Percentiles rank a stretch among this genome's conserved stretches.
Evolutionary conservation across 2,329 filamentous ascomycete genomes (phyloP).

Genomic region (Hypoxylon sp.): DNA sequence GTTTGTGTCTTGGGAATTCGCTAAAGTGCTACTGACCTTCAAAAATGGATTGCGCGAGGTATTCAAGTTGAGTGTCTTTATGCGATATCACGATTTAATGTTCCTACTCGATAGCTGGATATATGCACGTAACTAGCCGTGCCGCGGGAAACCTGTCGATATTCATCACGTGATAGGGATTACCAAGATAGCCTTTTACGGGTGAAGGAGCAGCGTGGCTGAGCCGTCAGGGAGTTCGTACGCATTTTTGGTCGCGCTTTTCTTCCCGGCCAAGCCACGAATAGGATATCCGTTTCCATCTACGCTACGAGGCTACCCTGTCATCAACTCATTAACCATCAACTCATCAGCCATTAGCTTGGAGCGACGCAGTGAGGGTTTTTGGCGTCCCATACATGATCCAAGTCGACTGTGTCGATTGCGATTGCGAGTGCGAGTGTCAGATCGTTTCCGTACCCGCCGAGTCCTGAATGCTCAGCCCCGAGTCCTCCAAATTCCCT

Average conservation of each 20-base stretch:
- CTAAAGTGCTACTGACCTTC: no score
- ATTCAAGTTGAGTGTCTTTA: no score
- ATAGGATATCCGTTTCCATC: conserved; percentile 11
- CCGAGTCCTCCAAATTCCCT: neutral
- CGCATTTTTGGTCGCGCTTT: conserved; percentile 20
- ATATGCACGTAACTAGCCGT: no score
- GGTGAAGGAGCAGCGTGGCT: conserved; percentile 20
- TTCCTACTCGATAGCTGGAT: no score
- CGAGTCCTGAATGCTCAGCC: conserved; percentile 12
- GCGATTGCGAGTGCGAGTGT: conserved; percentile 2
- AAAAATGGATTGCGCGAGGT: no score
- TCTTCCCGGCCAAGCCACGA: conserved; percentile 29
- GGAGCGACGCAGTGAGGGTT: neutral
- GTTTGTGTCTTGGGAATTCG: no score
- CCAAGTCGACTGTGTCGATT: conserved; percentile 8
- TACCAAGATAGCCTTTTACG: neutral
- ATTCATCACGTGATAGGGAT: neutral
- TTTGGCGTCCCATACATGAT: conserved; percentile 3
- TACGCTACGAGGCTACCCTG: conserved; percentile 3
- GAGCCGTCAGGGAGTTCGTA: conserved; percentile 4
- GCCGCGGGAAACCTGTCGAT: neutral
- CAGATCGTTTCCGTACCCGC: conserved; percentile 16
- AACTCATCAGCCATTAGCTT: neutral
- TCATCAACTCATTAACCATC: conserved; percentile 10
- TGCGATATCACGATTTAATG: no score